Percentiles rank a stretch among this genome's conserved stretches.
Evolutionary conservation across 1,284 basidiomycete species (phyloP).

Genomic region (Leccinum subrobustum): DNA sequence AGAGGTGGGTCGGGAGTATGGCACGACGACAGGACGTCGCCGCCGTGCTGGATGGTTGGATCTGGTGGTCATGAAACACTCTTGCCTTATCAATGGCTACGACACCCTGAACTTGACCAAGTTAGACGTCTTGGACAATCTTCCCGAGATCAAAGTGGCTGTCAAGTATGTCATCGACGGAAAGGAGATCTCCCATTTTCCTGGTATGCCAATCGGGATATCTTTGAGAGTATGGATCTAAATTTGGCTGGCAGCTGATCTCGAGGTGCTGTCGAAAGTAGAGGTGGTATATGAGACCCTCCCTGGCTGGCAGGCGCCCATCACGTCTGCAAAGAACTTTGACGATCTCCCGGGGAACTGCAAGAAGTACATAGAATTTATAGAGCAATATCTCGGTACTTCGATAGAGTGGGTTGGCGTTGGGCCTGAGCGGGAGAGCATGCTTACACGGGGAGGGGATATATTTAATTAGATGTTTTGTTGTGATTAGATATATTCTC

Average conservation of each 20-base stretch:
- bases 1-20: constrained; percentile 92
- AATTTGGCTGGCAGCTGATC: constrained; percentile 59
- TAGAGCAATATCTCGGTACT: constrained; percentile 80
- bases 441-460: constrained; percentile 48
- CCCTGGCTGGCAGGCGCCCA: constrained; percentile 90
- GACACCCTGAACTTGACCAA: constrained; percentile 94
- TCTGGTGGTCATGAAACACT: constrained; percentile 92
- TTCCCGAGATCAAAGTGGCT: constrained; percentile 89
- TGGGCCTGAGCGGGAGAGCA: constrained; percentile 77
- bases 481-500: constrained; percentile 14
- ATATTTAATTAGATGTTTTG: constrained; percentile 24
- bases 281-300: constrained; percentile 90
- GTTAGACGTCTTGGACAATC: constrained; percentile 87
- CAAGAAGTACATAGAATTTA: constrained; percentile 85
- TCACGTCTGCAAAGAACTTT: constrained; percentile 65
- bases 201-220: constrained; percentile 53
- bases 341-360: constrained; percentile 86
- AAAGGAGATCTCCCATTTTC: constrained; percentile 83
- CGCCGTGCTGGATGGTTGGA: constrained; percentile 98
- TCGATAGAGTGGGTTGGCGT: constrained; percentile 92
- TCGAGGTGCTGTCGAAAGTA: constrained; percentile 79
- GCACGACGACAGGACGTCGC: constrained; percentile 88
- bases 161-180: constrained; percentile 81
- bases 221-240: constrained; percentile 2
- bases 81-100: constrained; percentile 94